Base-by-base conservation (phyloP, 495 filamentous ascomycete genomes). In the Pseudomonodictys pantanalensis region DNA sequence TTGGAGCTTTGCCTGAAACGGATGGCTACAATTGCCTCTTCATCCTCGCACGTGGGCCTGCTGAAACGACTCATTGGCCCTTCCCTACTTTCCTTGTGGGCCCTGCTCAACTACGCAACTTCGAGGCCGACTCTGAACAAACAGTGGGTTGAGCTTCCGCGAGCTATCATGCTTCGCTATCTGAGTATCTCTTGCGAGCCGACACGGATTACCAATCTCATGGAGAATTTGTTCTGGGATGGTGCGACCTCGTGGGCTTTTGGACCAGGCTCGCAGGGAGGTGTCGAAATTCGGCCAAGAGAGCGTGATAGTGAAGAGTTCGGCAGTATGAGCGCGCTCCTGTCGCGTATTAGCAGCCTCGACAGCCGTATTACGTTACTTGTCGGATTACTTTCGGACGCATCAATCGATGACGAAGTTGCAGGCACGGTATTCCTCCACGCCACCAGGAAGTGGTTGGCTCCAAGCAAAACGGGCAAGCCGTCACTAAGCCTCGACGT, bases 1-100 rank as follows among this genome's bases (percentile, higher is more conserved):
- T 61, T 86, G 9, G 65, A 64, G 32, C 65, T 64, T 17, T 81
- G 83, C 6, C 50, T 93, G 7, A 72, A 76, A 18, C 80, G 87
- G 15, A 60, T 93, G 6, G 75, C 73, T 28, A 73, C 75, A 5
- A 69, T 93, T 6, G 65, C 85, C 1, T 71, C 81, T 24, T 84
- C 87, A 10, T 87, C 89, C 70, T 85, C 87, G 0, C 86, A 91
- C 60, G 86, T 87, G 2, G 83, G 83, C 0, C 73, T 93, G n/a
- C 80, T 83, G 17, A 90, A 85, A 67, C 78, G 88, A 55, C 70
- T 91, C 3, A 69, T 92, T 5, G 73, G 76, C 29, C 87, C 83
- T 0, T 71, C 89, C 35, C 68, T 87, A 22, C 74, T 87, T n/a
- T 80, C 84, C 0, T 73, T 91, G 1, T 92, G 88, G 88, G 80